Evolutionary conservation across 768 basidiomycete genomes (phyloP), one percentile per base, ranked within the genome.

Genomic region (Boletus bicolor): DNA sequence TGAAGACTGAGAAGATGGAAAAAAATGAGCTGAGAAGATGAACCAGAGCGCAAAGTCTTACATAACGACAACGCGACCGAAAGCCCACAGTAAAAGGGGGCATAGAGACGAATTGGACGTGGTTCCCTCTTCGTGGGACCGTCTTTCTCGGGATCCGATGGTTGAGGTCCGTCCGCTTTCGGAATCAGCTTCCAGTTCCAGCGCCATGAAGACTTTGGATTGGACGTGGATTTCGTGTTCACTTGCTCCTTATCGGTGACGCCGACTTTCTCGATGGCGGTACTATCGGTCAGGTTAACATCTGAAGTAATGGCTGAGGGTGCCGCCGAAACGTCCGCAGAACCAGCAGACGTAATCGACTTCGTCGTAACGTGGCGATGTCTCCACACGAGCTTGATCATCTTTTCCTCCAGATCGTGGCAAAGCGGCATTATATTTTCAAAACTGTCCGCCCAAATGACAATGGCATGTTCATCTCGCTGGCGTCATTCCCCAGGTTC

Each of bases 371-470:
- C 54, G 55, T 73, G 64, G 46, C 83, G 77, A 34, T 76, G 64
- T 52, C 78, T 71, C 91, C 91, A 92, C 51, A 93, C 85, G 67
- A 87, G 83, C 64, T 84, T 83, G 76, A 93, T 90, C 67, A 93
- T 79, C 61, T 88, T 87, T 35, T 83, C 82, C 54, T 91, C 86
- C 59, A 91, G 84, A 58, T 89, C 89, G 24, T 71, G 68, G 65
- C 80, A 86, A 15, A 85, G 72, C 0, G 86, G 85, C 36, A 94
- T 84, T 62, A 95, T 86, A 56, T 76, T 76, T 67, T 93, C 89
- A 32, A 94, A 80, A 61, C 82, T 80, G 73, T 94, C 91, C 0
- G 89, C 82, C 93, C 93, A 95, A 10, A 89, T 81, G 10, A 93
- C 79, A 39, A 95, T 74, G 48, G 87, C 87, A 12, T 83, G 82